Conservation (phyloP, 2,329 filamentous ascomycete genomes). For the Fusarium sp. region DNA sequence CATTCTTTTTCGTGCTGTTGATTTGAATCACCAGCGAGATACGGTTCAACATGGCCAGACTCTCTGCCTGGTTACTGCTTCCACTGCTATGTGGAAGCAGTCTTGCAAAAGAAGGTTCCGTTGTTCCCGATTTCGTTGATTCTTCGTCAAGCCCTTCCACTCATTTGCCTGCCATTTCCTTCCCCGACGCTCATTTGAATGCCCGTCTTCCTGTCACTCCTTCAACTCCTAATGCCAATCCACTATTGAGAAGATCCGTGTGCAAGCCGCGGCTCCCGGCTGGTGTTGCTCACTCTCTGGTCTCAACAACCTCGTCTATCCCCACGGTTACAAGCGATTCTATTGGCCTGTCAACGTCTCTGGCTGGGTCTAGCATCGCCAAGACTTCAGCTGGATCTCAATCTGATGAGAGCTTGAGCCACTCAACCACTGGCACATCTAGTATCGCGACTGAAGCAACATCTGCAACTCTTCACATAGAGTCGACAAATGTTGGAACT, state of each 20-base stretch:
- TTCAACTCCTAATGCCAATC: background rate
- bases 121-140: constrained; percentile 34
- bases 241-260: constrained; percentile 8
- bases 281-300: background rate
- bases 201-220: background rate
- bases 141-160: constrained; percentile 34
- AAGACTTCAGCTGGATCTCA: background rate
- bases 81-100: constrained; percentile 27
- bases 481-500: background rate
- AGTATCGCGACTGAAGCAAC: background rate
- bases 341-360: background rate
- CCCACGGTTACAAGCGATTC: background rate
- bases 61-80: constrained; percentile 33
- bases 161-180: constrained; percentile 25
- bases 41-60: constrained; percentile 35
- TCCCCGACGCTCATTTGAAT: constrained; percentile 33
- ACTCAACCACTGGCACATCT: background rate
- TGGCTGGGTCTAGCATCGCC: background rate
- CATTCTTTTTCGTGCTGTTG: constrained; percentile 18
- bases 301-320: background rate
- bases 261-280: constrained; percentile 11
- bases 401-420: background rate
- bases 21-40: constrained; percentile 18
- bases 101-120: constrained; percentile 41
- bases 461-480: background rate